Evolutionary conservation across 805 yeast genomes (phyloP).

Genomic region (Candida sakaeoensis): DNA sequence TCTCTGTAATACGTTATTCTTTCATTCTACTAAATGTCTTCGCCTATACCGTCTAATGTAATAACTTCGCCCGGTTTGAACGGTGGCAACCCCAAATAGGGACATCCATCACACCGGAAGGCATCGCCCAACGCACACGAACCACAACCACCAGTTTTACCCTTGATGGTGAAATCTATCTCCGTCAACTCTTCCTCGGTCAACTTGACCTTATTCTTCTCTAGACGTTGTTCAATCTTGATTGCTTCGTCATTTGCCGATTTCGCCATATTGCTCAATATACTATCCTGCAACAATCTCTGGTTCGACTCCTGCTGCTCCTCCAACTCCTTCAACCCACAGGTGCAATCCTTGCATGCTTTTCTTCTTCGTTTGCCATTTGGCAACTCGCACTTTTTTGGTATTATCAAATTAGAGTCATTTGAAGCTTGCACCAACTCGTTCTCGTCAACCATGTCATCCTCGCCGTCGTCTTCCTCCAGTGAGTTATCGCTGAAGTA

Average conservation of each 20-base stretch:
- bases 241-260: constrained; percentile 53
- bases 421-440: constrained; percentile 32
- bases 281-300: constrained; percentile 40
- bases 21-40: neutral
- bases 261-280: constrained; percentile 46
- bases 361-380: constrained; percentile 67
- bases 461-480: constrained; percentile 17
- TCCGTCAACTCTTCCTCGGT: constrained; percentile 74
- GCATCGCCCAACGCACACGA: constrained; percentile 98
- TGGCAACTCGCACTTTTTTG: constrained; percentile 53
- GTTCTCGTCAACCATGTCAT: constrained; percentile 31
- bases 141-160: constrained; percentile 96
- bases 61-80: constrained; percentile 96
- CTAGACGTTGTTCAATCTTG: constrained; percentile 47
- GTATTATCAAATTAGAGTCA: constrained; percentile 41
- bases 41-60: constrained; percentile 60
- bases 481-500: constrained; percentile 52
- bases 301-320: constrained; percentile 53
- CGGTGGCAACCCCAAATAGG: constrained; percentile 94
- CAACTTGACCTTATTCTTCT: constrained; percentile 47
- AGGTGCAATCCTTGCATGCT: constrained; percentile 97
- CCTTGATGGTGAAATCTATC: constrained; percentile 93
- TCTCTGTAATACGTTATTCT: constrained; percentile 36
- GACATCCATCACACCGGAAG: constrained; percentile 97
- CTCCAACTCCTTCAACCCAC: constrained; percentile 91